Percentiles rank a stretch among this genome's conserved stretches.
phyloP scores from a whole-genome alignment of 2,329 filamentous ascomycete genomes.

The Fusarium incarnatum region DNA sequence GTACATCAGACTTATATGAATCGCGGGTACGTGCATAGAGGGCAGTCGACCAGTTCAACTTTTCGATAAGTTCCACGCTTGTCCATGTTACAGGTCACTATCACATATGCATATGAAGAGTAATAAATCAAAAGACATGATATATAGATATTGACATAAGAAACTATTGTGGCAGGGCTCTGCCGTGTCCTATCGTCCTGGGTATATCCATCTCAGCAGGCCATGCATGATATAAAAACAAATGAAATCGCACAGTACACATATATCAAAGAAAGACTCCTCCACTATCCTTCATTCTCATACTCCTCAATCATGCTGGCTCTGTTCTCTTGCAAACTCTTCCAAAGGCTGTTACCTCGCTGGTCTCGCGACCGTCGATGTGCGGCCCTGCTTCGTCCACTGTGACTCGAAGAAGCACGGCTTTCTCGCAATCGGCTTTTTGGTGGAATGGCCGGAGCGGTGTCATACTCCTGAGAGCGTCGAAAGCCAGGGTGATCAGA shows the following conservation, averaged over 20 bases:
- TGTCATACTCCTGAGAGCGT: constrained; percentile 7
- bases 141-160: constrained; percentile 3
- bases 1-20: not conserved
- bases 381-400: not conserved
- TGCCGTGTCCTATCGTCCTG: not conserved
- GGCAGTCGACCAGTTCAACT: not conserved
- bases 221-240: not conserved
- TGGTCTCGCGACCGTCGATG: not conserved
- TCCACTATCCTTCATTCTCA: constrained; percentile 3
- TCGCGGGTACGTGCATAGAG: not conserved
- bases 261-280: not conserved
- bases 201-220: constrained; percentile 23
- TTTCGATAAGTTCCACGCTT: not conserved
- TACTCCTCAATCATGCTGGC: not conserved
- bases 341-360: not conserved
- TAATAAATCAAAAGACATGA: not conserved
- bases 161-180: constrained; percentile 1
- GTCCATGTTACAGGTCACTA: not conserved
- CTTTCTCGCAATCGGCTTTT: not conserved
- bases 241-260: not conserved
- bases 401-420: not conserved
- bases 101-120: not conserved
- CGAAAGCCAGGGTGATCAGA: constrained; percentile 33
- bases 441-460: not conserved
- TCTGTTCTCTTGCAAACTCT: constrained; percentile 1